Conservation (phyloP, 2,329 filamentous ascomycete genomes). For the Pseudocercospora crystallina region DNA sequence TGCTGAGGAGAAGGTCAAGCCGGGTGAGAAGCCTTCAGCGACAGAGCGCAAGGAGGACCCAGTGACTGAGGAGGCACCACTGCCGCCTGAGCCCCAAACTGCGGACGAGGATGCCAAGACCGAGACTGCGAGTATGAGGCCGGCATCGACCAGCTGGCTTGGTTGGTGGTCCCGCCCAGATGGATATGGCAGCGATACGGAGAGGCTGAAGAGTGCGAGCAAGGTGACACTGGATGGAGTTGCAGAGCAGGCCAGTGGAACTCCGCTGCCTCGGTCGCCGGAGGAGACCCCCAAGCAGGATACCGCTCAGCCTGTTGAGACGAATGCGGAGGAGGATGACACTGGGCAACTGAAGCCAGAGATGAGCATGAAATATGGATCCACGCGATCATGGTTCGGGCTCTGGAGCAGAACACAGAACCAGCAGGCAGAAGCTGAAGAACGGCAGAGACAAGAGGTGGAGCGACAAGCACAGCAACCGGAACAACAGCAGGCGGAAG, state of each 20-base stretch:
- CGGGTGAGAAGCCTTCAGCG: conserved; percentile 11
- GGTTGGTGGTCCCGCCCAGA: conserved; percentile 54
- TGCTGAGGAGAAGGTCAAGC: conserved; percentile 25
- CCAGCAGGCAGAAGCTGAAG: conserved; percentile 30
- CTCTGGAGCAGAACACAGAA: conserved; percentile 52
- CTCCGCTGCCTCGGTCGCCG: conserved; percentile 41
- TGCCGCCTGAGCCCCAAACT: conserved; percentile 44
- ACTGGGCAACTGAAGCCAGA: conserved; percentile 22
- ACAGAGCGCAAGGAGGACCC: conserved; percentile 18
- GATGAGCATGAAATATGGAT: conserved; percentile 19
- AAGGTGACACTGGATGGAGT: conserved; percentile 28
- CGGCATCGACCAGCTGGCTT: conserved; percentile 40
- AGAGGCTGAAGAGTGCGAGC: conserved; percentile 35
- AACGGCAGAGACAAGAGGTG: conserved; percentile 15
- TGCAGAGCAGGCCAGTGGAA: conserved; percentile 41
- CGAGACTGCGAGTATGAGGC: conserved; percentile 23
- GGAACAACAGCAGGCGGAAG: conserved; percentile 11
- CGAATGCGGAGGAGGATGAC: conserved; percentile 5
- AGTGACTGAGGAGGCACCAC: conserved; percentile 39
- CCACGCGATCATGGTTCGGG: conserved; percentile 49
- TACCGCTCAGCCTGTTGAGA: background rate
- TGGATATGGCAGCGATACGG: conserved; percentile 40
- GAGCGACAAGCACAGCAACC: background rate
- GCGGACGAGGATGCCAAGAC: conserved; percentile 25
- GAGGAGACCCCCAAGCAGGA: conserved; percentile 14